Evolutionary conservation across 805 yeast species (phyloP), one percentile per base, ranked within the genome.

Genomic region (Pichia heedii): DNA sequence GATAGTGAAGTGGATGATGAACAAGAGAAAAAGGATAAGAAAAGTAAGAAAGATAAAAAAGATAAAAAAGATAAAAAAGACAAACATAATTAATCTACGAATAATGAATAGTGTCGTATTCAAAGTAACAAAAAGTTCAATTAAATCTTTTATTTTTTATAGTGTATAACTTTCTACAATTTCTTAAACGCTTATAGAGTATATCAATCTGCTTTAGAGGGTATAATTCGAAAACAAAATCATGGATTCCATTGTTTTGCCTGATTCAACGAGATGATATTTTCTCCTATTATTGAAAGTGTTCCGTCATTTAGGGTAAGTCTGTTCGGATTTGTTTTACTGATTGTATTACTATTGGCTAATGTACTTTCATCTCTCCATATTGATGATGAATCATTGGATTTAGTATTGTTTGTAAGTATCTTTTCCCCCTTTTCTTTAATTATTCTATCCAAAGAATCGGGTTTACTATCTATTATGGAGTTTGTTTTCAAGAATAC

Each of bases 11-110:
- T 57, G 19, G 44, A 48, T 19, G 50, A 48, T n/a, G 57, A 51
- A 41, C 56, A 60, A 40, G 57, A 61, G 42, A 55, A 58, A 37
- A 51, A 58, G 46, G 53, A 60, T 41, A 54, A 60, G 46, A 18
- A 36, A 19, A 30, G 13, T 18, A 36, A 51, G 57, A 40, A 52
- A 50, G 26, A 52, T 57, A 49, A 53, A 55, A 45, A 50, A 53
- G 40, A 51, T 44, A 47, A 51, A 30, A 47, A 49, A 42, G 34
- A 47, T 36, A 46, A 45, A 36, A 38, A 40, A n/a, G 38, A 48
- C 39, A 41, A 16, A 19, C 10, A 9, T 33, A 18, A 30, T 8
- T 24, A 24, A 24, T 8, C 7, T 4, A 22, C 20, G 10, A 35
- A 35, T 13, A 21, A 19, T 13, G 20, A 10, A 7, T 35, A 5